Evolutionary conservation across 331 rosid genomes (phyloP).

Genomic region (Pyracantha coccinea): DNA sequence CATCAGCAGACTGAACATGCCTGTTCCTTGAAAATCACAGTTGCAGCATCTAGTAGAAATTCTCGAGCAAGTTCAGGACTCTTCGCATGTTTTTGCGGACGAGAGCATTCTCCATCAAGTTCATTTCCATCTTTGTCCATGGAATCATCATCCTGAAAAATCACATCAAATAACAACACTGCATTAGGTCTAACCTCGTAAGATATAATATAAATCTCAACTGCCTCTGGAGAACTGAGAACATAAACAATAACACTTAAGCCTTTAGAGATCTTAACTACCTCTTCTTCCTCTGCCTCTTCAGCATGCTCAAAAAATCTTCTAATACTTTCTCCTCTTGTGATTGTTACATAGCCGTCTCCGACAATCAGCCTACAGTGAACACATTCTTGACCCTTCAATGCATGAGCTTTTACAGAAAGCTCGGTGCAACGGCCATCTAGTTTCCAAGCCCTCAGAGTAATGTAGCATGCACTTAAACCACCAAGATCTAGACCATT

Average conservation of each 20-base stretch:
- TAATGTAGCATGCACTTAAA: constrained; percentile 73
- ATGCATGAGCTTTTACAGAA: constrained; percentile 91
- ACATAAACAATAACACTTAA: constrained; percentile 1
- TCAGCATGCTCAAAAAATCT: constrained; percentile 98
- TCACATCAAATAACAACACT: constrained; percentile 17
- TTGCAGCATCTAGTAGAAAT: constrained; percentile 90
- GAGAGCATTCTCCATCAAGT: constrained; percentile 95
- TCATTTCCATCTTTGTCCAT: constrained; percentile 91
- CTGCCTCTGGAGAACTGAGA: constrained; percentile 14
- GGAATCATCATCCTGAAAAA: constrained; percentile 80
- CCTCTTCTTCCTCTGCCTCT: constrained; percentile 99
- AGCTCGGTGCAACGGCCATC: constrained; percentile 95
- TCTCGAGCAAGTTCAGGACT: constrained; percentile 99
- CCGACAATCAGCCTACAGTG: constrained; percentile 91
- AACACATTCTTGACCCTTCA: constrained; percentile 90
- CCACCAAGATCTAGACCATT: constrained; percentile 76
- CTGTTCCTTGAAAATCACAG: constrained; percentile 97
- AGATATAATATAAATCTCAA: constrained; percentile 3
- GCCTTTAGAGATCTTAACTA: constrained; percentile 25
- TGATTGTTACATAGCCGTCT: constrained; percentile 82
- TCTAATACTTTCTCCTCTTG: constrained; percentile 83
- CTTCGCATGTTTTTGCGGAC: constrained; percentile 99
- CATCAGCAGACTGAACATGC: constrained; percentile 34
- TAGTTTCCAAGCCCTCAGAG: constrained; percentile 88
- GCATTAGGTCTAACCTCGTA: constrained; percentile 10